Base-by-base conservation (phyloP, 768 basidiomycete species). In the Epithele typhae region DNA sequence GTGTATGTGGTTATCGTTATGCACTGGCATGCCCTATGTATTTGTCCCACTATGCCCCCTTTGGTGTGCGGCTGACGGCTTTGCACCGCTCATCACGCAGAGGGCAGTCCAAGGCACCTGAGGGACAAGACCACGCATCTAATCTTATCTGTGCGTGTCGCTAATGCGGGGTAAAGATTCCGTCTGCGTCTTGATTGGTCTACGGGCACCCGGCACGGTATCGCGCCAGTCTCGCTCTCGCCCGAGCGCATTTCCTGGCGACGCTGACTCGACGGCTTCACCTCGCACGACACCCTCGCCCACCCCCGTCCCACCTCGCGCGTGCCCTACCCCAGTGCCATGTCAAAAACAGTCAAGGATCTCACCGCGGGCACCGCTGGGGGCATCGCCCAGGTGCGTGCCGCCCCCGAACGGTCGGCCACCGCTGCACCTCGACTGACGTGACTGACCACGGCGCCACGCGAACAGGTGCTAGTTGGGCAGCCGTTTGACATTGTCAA, bases 401-500 rank as follows among this genome's bases (percentile, higher is more conserved):
- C 23, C 18, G 22, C 40, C 44, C 37, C 11, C 33, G 8, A 30
- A 30, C 8, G 14, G 14, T 30, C 27, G 27, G 27, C 14, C 27
- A 14, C 27, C 27, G 8, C 8, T 14, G 8, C 27, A 30, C 27
- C 7, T 14, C 14, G 14, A 30, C 27, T 30, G n/a, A n/a, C n/a
- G n/a, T n/a, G n/a, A n/a, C n/a, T n/a, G n/a, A n/a, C n/a, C 27
- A 14, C 27, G 27, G 27, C 27, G 8, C 14, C 27, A 14, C 41
- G 33, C 39, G 45, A 10, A 17, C 50, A 90, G 87, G 87, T 92
- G 49, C 74, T 92, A 37, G 90, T 92, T 38, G 92, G 91, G 39
- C 90, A 95, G 65, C 93, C 93, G 11, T 97, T 97, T 66, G 93
- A 97, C 66, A 93, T 95, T 54, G 89, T 93, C 70, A 96, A 96